These are phyloP conservation scores for Ceratorhiza oryzae-sativae DNA, from an alignment of 1,284 basidiomycete species.

Conservation along the genomic window DNA sequence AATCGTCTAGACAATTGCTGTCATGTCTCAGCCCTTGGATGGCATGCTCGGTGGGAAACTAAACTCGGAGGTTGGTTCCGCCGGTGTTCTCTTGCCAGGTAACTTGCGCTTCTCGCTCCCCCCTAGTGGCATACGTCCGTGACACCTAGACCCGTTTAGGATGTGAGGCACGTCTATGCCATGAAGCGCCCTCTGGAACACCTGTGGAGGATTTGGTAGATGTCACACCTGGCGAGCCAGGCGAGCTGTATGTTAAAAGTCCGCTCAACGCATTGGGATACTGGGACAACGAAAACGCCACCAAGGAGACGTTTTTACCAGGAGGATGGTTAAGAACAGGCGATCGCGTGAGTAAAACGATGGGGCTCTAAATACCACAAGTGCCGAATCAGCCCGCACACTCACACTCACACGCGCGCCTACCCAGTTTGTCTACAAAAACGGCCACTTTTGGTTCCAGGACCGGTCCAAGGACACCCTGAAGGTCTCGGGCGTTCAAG, in stretches of 20 bases:
- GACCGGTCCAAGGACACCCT: conserved; percentile 59
- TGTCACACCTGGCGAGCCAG: conserved; percentile 59
- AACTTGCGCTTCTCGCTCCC: conserved; percentile 46
- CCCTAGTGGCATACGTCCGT: neutral
- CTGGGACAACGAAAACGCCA: conserved; percentile 71
- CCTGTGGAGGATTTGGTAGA: conserved; percentile 26
- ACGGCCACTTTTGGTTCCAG: conserved; percentile 56
- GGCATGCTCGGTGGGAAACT: conserved; percentile 58
- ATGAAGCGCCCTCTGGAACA: conserved; percentile 31
- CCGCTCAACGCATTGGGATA: conserved; percentile 60
- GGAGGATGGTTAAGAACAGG: conserved; percentile 76
- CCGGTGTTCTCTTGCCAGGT: conserved; percentile 68
- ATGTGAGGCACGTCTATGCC: conserved; percentile 22
- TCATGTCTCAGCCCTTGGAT: conserved; percentile 56
- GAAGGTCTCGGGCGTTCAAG: conserved; percentile 73
- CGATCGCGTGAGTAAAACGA: conserved; percentile 67
- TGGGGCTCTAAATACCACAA: too few species aligned
- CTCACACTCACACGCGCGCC: too few species aligned
- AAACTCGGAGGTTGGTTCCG: conserved; percentile 53
- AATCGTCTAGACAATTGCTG: conserved; percentile 63
- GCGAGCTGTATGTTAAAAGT: conserved; percentile 66
- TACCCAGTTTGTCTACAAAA: conserved; percentile 19
- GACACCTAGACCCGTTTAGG: neutral
- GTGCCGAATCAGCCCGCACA: too few species aligned
- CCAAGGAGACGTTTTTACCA: conserved; percentile 64